Conservation (phyloP, 2,329 filamentous ascomycete species). For the Cladosporium sp. region DNA sequence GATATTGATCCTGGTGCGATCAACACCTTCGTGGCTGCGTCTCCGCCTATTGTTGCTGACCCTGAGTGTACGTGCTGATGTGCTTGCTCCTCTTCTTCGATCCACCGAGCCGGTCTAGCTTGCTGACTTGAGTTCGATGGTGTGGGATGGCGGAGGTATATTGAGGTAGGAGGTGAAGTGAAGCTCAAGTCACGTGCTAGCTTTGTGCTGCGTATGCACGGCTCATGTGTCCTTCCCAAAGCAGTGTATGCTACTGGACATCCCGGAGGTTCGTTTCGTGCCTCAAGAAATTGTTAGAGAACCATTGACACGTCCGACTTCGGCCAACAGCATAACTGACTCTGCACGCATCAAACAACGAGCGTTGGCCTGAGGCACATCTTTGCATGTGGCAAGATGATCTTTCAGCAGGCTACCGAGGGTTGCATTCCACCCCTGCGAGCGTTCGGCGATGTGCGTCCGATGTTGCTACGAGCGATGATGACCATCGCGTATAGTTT, state of each 20-base stretch:
- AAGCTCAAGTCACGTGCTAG: constrained; percentile 21
- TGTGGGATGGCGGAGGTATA: constrained; percentile 22
- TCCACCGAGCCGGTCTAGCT: constrained; percentile 26
- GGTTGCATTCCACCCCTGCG: constrained; percentile 10
- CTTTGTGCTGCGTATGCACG: constrained; percentile 19
- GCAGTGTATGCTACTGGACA: constrained; percentile 19
- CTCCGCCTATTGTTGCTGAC: constrained; percentile 47
- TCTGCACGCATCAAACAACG: neutral
- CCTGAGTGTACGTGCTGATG: constrained; percentile 43
- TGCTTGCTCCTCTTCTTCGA: constrained; percentile 24
- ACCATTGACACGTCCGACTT: constrained; percentile 19
- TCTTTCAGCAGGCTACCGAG: neutral
- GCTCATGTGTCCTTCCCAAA: constrained; percentile 13
- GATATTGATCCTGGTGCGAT: constrained; percentile 42
- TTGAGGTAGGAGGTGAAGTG: constrained; percentile 21
- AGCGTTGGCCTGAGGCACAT: constrained; percentile 16
- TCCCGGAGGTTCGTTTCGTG: constrained; percentile 20
- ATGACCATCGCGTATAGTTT: constrained; percentile 14
- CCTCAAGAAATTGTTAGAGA: constrained; percentile 18
- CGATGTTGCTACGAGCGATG: neutral
- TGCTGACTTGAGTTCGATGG: constrained; percentile 27
- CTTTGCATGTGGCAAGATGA: constrained; percentile 12
- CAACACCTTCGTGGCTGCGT: constrained; percentile 46
- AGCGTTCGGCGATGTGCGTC: constrained; percentile 15
- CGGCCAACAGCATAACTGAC: constrained; percentile 6